These are phyloP conservation scores for Paramarasmius palmivorus DNA, from an alignment of 1,284 basidiomycete genomes.

Conservation along the genomic window DNA sequence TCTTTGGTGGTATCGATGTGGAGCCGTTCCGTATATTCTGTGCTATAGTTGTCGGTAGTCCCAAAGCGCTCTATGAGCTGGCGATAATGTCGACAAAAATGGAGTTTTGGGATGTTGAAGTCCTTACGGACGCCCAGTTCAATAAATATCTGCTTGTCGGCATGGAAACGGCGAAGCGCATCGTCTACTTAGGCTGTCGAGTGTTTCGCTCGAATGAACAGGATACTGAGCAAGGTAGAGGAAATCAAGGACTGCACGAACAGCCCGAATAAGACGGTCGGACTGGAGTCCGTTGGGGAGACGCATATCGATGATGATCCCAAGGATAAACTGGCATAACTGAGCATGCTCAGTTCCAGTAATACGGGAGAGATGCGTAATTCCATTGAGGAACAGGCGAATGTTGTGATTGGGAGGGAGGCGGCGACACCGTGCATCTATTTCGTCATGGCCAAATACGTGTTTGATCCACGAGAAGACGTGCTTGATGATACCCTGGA, in stretches of 20 bases:
- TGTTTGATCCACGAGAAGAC: constrained; percentile 23
- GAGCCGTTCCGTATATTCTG: too few relatives aligned
- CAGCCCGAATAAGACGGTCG: too few relatives aligned
- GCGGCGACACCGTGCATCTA: constrained; percentile 29
- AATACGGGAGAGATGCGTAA: constrained; percentile 27
- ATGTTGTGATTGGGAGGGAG: constrained; percentile 32
- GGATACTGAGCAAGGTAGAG: constrained; percentile 29
- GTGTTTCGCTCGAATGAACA: constrained; percentile 22
- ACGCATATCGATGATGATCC: too few relatives aligned
- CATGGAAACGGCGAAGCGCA: constrained; percentile 26
- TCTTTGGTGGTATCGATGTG: too few relatives aligned
- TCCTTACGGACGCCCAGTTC: constrained; percentile 22
- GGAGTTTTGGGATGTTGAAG: constrained; percentile 33
- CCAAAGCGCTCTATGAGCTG: constrained; percentile 20
- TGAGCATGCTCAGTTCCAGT: constrained; percentile 30
- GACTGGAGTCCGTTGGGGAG: too few relatives aligned
- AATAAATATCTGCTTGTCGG: constrained; percentile 24
- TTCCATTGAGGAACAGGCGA: constrained; percentile 35
- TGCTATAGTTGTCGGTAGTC: constrained; percentile 17
- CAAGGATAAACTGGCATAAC: too few relatives aligned
- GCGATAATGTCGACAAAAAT: constrained; percentile 14
- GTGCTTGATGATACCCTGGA: too few relatives aligned
- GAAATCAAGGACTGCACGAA: too few relatives aligned
- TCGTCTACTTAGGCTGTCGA: constrained; percentile 21
- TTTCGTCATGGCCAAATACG: constrained; percentile 23